A percentile compares a stretch with the other conserved stretches of the same genome.
These are phyloP conservation scores for Boletellus deceptivus DNA, from an alignment of 1,284 basidiomycete species.

Conservation along the genomic window DNA sequence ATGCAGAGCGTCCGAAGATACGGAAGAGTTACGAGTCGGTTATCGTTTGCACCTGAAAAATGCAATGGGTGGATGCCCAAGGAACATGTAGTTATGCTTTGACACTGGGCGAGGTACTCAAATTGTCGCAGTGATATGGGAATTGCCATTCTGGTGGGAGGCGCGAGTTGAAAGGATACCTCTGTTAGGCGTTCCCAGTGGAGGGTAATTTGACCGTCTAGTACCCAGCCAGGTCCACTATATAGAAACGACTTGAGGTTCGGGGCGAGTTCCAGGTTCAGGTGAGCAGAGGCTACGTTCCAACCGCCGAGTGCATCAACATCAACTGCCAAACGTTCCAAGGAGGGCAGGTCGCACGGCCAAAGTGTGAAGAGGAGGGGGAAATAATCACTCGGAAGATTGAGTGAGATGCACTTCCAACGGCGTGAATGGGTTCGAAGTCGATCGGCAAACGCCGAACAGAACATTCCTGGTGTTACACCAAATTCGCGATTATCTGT, in stretches of 20 bases:
- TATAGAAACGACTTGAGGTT: slow-evolving; percentile 20
- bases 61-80: slow-evolving; percentile 12
- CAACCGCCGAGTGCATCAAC: background rate
- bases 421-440: slow-evolving; percentile 13
- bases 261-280: slow-evolving; percentile 9
- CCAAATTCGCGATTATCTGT: too few species aligned
- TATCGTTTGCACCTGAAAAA: background rate
- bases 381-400: slow-evolving; percentile 7
- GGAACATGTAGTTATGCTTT: slow-evolving; percentile 17
- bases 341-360: slow-evolving; percentile 13
- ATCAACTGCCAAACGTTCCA: slow-evolving; percentile 9
- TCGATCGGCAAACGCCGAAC: slow-evolving; percentile 6
- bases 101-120: slow-evolving; percentile 6
- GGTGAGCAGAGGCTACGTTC: background rate
- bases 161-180: slow-evolving; percentile 13
- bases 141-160: background rate
- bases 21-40: slow-evolving; percentile 4
- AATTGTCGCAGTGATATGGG: too few species aligned
- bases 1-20: slow-evolving; percentile 15
- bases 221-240: background rate
- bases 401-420: slow-evolving; percentile 18
- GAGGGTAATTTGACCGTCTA: background rate
- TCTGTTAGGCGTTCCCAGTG: slow-evolving; percentile 13
- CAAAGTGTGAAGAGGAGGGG: slow-evolving; percentile 11
- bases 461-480: too few species aligned